These are phyloP conservation scores for Cercospora sojina DNA, from an alignment of 2,329 filamentous ascomycete genomes.

Conservation along the genomic window DNA sequence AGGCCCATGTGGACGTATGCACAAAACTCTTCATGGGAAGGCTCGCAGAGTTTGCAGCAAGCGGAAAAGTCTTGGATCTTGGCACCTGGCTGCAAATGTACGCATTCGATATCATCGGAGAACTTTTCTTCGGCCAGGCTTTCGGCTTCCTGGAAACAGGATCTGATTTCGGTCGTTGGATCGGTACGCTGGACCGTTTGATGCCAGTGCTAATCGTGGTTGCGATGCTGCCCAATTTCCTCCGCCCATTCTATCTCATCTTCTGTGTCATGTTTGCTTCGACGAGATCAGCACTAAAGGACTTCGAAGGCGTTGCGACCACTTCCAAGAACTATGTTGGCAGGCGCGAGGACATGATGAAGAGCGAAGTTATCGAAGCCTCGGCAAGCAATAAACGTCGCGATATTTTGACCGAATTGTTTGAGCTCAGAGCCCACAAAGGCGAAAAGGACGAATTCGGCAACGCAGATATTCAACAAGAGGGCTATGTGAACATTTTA, in stretches of 20 bases:
- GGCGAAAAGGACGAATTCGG: background rate
- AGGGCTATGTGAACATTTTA: background rate
- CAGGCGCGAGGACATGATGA: background rate
- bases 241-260: background rate
- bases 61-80: background rate
- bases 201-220: background rate
- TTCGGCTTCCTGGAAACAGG: conserved; percentile 19
- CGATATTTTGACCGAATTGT: background rate
- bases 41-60: background rate
- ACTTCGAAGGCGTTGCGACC: background rate
- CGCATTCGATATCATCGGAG: conserved; percentile 1
- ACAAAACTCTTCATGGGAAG: background rate
- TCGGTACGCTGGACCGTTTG: background rate
- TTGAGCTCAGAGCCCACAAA: background rate
- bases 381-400: background rate
- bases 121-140: conserved; percentile 13
- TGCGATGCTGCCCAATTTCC: background rate
- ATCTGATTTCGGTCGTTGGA: background rate
- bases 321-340: background rate
- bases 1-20: conserved; percentile 3
- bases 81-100: conserved; percentile 1
- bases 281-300: background rate
- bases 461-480: background rate
- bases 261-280: background rate
- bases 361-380: background rate